Evolutionary conservation across 306 rosid genomes (phyloP).

Genomic region (Sechiopsis laciniata): DNA sequence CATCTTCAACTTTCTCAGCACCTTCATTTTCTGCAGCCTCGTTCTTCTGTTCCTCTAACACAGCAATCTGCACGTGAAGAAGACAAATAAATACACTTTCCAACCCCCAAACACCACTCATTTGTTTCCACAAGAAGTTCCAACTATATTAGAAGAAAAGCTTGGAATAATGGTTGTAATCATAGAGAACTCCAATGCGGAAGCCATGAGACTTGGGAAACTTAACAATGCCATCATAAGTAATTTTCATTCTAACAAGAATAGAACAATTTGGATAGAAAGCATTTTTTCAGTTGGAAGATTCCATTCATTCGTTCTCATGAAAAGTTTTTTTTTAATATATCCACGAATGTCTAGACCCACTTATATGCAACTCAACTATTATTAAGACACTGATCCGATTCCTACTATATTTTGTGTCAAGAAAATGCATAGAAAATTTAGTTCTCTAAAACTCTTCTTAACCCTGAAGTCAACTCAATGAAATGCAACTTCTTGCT

Average conservation of each 20-base stretch:
- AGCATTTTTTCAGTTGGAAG: neutral
- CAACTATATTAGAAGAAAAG: neutral
- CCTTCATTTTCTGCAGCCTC: constrained; percentile 56
- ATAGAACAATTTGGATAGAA: neutral
- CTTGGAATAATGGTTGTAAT: neutral
- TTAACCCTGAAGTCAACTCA: no score
- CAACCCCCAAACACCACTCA: neutral
- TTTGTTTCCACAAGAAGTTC: neutral
- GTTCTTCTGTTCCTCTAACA: constrained; percentile 76
- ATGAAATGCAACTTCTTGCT: neutral
- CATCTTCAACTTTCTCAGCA: constrained; percentile 50
- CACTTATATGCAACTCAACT: no score
- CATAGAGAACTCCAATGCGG: neutral
- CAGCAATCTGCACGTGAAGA: constrained; percentile 53
- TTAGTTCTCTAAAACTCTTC: no score
- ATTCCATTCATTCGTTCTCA: neutral
- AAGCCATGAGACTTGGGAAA: neutral
- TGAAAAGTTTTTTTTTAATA: no score
- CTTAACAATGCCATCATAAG: neutral
- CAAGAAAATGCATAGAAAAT: no score
- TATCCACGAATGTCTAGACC: no score
- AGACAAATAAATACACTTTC: constrained; percentile 17
- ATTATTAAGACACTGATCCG: no score
- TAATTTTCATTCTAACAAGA: neutral
- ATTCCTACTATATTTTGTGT: no score